Conservation (phyloP, 805 yeast genomes). For the Candida qinlingensis region DNA sequence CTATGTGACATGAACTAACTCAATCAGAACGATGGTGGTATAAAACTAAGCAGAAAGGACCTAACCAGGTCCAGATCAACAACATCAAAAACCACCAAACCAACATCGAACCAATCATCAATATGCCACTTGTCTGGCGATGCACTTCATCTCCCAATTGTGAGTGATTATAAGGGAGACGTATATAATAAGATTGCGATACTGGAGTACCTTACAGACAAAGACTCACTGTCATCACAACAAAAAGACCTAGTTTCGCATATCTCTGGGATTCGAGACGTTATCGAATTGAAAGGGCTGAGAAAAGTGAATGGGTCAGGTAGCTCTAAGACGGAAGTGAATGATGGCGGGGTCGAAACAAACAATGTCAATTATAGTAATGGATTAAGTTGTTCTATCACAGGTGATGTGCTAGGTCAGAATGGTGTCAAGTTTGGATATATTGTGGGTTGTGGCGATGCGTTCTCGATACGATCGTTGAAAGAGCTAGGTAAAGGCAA, state of each 20-base stretch:
- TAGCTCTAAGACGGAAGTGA: background rate
- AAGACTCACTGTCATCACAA: slow-evolving; percentile 20
- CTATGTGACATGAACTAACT: background rate
- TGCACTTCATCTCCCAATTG: slow-evolving; percentile 46
- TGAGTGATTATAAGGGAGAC: slow-evolving; percentile 64
- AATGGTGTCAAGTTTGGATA: slow-evolving; percentile 37
- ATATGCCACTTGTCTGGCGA: slow-evolving; percentile 43
- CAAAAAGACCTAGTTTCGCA: slow-evolving; percentile 28
- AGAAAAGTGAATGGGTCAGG: slow-evolving; percentile 4
- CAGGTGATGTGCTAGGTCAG: slow-evolving; percentile 32
- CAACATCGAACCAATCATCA: slow-evolving; percentile 25
- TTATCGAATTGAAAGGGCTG: slow-evolving; percentile 33
- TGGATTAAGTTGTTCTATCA: slow-evolving; percentile 35
- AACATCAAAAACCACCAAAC: slow-evolving; percentile 6
- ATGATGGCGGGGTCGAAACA: background rate
- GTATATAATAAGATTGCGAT: slow-evolving; percentile 61
- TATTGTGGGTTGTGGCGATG: slow-evolving; percentile 42
- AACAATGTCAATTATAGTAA: background rate
- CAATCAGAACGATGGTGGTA: slow-evolving; percentile 1
- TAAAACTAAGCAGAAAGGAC: slow-evolving; percentile 36
- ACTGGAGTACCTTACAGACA: slow-evolving; percentile 47
- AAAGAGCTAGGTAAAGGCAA: slow-evolving; percentile 20
- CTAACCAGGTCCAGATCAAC: slow-evolving; percentile 25
- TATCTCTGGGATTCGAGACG: slow-evolving; percentile 37
- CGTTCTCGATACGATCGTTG: slow-evolving; percentile 15